A percentile compares a stretch with the other conserved stretches of the same genome.
These are phyloP conservation scores for Metarhizium humberi DNA, from an alignment of 2,329 filamentous ascomycete species.

Conservation along the genomic window DNA sequence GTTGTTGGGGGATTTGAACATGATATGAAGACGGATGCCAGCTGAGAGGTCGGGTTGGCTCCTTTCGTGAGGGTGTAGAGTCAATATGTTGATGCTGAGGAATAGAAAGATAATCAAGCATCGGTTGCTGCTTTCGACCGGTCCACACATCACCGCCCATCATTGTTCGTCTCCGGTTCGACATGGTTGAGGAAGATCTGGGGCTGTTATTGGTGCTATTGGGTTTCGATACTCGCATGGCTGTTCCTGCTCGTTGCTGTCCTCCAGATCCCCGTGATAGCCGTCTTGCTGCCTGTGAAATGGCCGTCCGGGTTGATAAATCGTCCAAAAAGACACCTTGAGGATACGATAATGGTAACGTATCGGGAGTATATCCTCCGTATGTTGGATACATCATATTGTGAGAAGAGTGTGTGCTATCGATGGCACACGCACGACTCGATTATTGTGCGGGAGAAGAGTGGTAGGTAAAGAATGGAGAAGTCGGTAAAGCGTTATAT, in stretches of 20 bases:
- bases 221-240: conserved; percentile 55
- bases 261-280: conserved; percentile 40
- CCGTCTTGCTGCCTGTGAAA: conserved; percentile 36
- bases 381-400: conserved; percentile 22
- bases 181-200: conserved; percentile 34
- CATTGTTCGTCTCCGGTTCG: conserved; percentile 46
- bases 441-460: neutral
- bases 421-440: no score
- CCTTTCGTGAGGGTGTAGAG: neutral
- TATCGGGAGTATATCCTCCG: conserved; percentile 15
- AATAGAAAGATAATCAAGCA: conserved; percentile 25
- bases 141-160: conserved; percentile 38
- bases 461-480: neutral
- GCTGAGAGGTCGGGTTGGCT: conserved; percentile 35
- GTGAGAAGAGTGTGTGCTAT: neutral
- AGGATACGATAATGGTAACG: conserved; percentile 15
- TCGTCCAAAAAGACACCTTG: conserved; percentile 40
- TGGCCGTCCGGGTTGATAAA: conserved; percentile 40
- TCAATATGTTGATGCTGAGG: conserved; percentile 8
- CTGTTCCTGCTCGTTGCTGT: conserved; percentile 38
- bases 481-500: neutral
- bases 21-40: conserved; percentile 63
- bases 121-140: conserved; percentile 36
- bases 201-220: conserved; percentile 62
- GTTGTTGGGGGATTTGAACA: conserved; percentile 15